phyloP scores from a whole-genome alignment of 2,329 filamentous ascomycete species.

The Fusarium pseudoanthophilum region DNA sequence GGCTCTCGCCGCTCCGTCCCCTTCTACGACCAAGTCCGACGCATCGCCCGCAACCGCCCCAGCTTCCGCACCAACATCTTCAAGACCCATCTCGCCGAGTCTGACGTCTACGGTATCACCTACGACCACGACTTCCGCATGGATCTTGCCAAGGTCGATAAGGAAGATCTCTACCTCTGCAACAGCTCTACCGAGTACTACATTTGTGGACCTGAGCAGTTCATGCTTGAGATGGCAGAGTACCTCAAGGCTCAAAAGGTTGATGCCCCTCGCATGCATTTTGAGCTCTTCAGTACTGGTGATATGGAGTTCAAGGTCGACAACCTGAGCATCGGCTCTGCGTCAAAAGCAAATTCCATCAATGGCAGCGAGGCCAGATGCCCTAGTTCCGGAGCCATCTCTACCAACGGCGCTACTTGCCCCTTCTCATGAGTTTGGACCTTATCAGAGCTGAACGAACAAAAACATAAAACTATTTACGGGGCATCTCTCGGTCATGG shows the following conservation, averaged over 20 bases:
- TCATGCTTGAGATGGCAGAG: constrained; percentile 62
- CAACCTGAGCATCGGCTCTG: constrained; percentile 43
- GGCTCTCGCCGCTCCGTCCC: constrained; percentile 63
- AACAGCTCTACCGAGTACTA: constrained; percentile 62
- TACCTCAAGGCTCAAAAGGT: constrained; percentile 57
- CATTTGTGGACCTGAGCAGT: constrained; percentile 65
- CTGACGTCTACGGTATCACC: constrained; percentile 56
- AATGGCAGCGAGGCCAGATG: constrained; percentile 26
- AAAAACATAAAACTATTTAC: background rate
- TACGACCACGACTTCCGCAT: constrained; percentile 56
- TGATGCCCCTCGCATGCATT: constrained; percentile 53
- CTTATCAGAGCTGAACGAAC: background rate
- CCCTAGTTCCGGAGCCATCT: constrained; percentile 32
- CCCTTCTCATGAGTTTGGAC: constrained; percentile 27
- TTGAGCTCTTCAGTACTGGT: constrained; percentile 60
- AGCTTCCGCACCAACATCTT: constrained; percentile 58
- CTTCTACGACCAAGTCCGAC: constrained; percentile 64
- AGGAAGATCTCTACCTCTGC: constrained; percentile 57
- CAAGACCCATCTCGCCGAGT: constrained; percentile 59
- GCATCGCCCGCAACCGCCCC: constrained; percentile 53
- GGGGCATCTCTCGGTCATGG: constrained; percentile 10
- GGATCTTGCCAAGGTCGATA: constrained; percentile 58
- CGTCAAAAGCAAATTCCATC: constrained; percentile 28
- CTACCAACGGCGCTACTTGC: constrained; percentile 19
- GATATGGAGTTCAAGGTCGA: constrained; percentile 54